A percentile compares a stretch with the other conserved stretches of the same genome.
These are phyloP conservation scores for Trametes polyzona DNA, from an alignment of 1,284 basidiomycete genomes.

Conservation along the genomic window DNA sequence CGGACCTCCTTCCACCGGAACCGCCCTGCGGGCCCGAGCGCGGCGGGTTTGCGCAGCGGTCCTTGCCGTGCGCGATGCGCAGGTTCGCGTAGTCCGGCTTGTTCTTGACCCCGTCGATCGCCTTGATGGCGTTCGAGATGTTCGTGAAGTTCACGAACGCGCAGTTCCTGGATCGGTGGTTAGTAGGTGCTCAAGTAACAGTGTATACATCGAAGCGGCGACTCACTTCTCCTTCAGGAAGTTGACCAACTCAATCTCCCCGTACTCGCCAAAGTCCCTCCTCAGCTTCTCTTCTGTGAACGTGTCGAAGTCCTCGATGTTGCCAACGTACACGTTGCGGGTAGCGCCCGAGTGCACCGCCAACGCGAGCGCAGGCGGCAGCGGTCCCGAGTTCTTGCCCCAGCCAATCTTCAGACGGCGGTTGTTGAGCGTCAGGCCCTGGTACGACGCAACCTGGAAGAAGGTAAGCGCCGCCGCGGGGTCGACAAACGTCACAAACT, in stretches of 20 bases:
- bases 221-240: conserved; percentile 91
- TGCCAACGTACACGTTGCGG: conserved; percentile 93
- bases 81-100: conserved; percentile 83
- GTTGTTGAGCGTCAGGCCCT: conserved; percentile 88
- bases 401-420: conserved; percentile 93
- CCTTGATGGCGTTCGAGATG: conserved; percentile 93
- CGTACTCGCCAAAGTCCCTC: conserved; percentile 89
- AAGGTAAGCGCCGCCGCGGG: conserved; percentile 89
- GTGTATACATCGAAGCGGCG: not conserved
- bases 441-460: conserved; percentile 86
- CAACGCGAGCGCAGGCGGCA: conserved; percentile 81
- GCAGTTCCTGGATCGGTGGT: conserved; percentile 67
- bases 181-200: not conserved
- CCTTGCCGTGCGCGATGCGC: conserved; percentile 91
- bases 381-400: conserved; percentile 90
- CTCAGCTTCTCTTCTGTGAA: conserved; percentile 87
- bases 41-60: conserved; percentile 91
- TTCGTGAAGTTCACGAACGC: conserved; percentile 95
- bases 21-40: conserved; percentile 77
- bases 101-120: conserved; percentile 89
- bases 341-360: conserved; percentile 91
- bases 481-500: conserved; percentile 93
- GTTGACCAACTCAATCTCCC: conserved; percentile 95
- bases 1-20: conserved; percentile 43
- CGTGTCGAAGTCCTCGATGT: conserved; percentile 89